Base-by-base conservation (phyloP, 73 alveolate species). In the Paramecium bursaria region DNA sequence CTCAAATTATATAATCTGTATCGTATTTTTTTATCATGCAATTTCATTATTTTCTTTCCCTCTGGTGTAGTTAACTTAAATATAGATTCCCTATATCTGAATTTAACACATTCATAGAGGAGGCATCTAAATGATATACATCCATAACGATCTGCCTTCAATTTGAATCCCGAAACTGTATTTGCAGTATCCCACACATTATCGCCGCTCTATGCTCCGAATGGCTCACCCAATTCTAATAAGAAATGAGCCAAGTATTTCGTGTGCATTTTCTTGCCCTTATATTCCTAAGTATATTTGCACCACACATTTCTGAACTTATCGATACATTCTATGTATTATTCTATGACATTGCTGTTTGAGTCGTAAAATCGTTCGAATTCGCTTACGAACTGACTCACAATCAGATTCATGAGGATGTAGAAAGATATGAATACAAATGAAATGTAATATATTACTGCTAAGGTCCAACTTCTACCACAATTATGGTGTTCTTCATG, bases 131-230 rank as follows among this genome's bases (percentile, higher is more conserved):
- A 67, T 15, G 60, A 21, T n/a, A 67, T n/a, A 67, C 82, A 67
- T 35, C 82, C 82, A n/a, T 67, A 35, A 15, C 15, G 22, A 67
- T 67, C 82, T 17, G 22, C 44, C 11, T 42, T 67, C 13, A 67
- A 67, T 67, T 67, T 35, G 44, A 33, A 67, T 2, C 22, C 39
- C 9, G 82, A 67, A 3, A 57, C 82, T 39, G 33, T 33, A 39
- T 67, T 67, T 0, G 82, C 82, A 42, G 82, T 57, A 67, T 67
- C 82, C 82, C 82, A 67, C 5, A 67, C 21, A 67, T 67, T 67
- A 67, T 67, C 82, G 14, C 82, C 82, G 33, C 22, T 67, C 11
- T 42, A 42, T 42, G 55, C 19, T 67, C 82, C 82, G 1, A 33
- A 21, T 7, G 82, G 82, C 44, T 67, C 82, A 31, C 82, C 55